Base-by-base conservation (phyloP, 768 basidiomycete species). In the Xerocomus brunneocitrinus region DNA sequence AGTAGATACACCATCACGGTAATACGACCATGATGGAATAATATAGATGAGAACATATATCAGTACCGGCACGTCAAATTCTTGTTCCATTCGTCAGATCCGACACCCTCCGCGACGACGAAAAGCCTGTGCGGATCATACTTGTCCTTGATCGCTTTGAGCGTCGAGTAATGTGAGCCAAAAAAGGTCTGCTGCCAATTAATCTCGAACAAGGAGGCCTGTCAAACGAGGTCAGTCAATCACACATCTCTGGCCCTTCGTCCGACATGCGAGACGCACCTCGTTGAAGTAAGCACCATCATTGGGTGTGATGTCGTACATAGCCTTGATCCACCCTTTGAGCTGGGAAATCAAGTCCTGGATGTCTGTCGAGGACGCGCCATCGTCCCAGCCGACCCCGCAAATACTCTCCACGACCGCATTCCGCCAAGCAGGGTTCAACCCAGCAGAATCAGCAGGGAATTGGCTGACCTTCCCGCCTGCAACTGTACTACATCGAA, bases 351-450 rank as follows among this genome's bases (percentile, higher is more conserved):
- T 49, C 47, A 47, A 24, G 0, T 10, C 50, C 8, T 58, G 30
- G 40, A 68, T 66, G 14, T 56, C 61, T 3, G 34, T 19, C 6
- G 54, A 45, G 5, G 61, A 49, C 0, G 61, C 25, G 6, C 62
- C 65, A n/a, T 70, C 67, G 0, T 54, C 54, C 66, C 71, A 55
- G 12, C 25, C 4, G 49, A 62, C 4, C 0, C 54, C 56, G 28
- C 64, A 63, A 8, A 60, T 44, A 4, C 68, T 58, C 28, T 76
- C 62, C 5, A 68, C 61, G 9, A 79, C 42, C 0, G 77, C 69
- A 13, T 70, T 67, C 4, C 79, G 68, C 78, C 79, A 82, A 3
- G 73, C 74, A 10, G 78, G 79, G 61, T 79, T 72, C n/a, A 79
- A 51, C 9, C 74, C 78, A 12, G 69, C 65, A 3, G 74, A 70